These are phyloP conservation scores for Panicum hallii DNA, from an alignment of 202 grass and related monocot species.

Conservation along the genomic window DNA sequence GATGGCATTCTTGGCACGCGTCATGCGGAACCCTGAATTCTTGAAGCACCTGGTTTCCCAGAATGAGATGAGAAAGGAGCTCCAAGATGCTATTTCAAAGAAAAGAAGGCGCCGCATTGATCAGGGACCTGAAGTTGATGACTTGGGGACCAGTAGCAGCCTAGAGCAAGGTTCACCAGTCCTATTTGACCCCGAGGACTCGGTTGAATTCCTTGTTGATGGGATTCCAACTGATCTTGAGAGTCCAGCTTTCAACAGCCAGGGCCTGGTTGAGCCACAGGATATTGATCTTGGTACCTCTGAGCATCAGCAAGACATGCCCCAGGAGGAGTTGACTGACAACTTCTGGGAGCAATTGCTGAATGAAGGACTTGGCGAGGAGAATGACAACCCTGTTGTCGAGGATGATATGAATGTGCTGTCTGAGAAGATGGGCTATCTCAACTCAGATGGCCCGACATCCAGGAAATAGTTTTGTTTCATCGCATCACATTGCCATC, in stretches of 20 bases:
- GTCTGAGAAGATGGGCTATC: conserved; percentile 66
- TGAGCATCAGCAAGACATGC: conserved; percentile 14
- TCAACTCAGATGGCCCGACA: conserved; percentile 49
- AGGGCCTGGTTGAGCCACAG: conserved; percentile 32
- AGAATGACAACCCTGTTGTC: conserved; percentile 34
- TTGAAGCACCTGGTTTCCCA: conserved; percentile 61
- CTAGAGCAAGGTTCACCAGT: conserved; percentile 43
- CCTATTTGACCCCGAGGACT: conserved; percentile 33
- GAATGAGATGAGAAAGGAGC: conserved; percentile 67
- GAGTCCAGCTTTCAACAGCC: conserved; percentile 15
- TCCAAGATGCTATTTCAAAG: conserved; percentile 77
- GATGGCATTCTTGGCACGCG: conserved; percentile 75
- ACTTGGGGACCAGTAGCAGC: conserved; percentile 38
- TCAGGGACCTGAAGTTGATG: conserved; percentile 46
- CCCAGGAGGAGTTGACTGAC: conserved; percentile 61
- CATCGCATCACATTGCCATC: not conserved
- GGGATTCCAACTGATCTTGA: conserved; percentile 24
- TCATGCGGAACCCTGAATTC: conserved; percentile 67
- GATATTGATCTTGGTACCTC: conserved; percentile 28
- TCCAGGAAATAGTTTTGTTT: conserved; percentile 15
- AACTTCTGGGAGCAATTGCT: conserved; percentile 74
- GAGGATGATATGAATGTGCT: conserved; percentile 58
- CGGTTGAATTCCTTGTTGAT: conserved; percentile 36
- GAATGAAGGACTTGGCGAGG: conserved; percentile 50
- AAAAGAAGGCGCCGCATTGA: conserved; percentile 71